Percentiles rank a stretch among this genome's conserved stretches.
Evolutionary conservation across 768 basidiomycete genomes (phyloP).

Genomic region (Mycena haematopus): DNA sequence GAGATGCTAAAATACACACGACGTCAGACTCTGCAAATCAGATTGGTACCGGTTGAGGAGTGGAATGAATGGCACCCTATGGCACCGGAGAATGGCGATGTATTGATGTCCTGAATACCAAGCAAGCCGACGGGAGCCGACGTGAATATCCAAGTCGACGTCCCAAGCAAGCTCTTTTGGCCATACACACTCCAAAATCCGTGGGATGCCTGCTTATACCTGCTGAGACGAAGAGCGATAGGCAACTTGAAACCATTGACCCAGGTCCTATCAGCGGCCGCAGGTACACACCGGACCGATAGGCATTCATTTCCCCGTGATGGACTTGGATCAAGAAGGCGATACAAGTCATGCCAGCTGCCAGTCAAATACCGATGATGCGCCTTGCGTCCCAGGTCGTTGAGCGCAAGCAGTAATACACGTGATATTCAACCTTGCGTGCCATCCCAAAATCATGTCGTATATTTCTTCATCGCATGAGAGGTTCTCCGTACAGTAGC

Average conservation of each 20-base stretch:
- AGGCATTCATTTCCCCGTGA: not conserved
- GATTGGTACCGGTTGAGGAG: too few relatives aligned
- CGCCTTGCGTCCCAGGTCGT: too few relatives aligned
- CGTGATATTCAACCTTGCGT: not conserved
- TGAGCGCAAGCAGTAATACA: not conserved
- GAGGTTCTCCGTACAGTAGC: not conserved
- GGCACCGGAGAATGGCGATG: not conserved
- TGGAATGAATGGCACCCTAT: not conserved
- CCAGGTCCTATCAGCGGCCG: constrained; percentile 3
- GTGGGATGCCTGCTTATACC: not conserved
- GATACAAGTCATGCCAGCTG: not conserved
- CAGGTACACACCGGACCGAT: not conserved
- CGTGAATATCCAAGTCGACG: not conserved
- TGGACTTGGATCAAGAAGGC: not conserved
- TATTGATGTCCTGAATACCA: not conserved
- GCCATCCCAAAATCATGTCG: too few relatives aligned
- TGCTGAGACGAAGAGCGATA: not conserved
- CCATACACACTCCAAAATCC: not conserved
- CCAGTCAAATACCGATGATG: not conserved
- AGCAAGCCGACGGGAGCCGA: not conserved
- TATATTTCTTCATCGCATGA: not conserved
- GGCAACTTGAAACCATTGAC: not conserved
- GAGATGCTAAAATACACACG: constrained; percentile 4
- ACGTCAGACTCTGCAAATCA: constrained; percentile 2
- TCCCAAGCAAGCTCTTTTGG: not conserved